phyloP scores from a whole-genome alignment of 176 grass and related monocot species.

The Oryza nivara region DNA sequence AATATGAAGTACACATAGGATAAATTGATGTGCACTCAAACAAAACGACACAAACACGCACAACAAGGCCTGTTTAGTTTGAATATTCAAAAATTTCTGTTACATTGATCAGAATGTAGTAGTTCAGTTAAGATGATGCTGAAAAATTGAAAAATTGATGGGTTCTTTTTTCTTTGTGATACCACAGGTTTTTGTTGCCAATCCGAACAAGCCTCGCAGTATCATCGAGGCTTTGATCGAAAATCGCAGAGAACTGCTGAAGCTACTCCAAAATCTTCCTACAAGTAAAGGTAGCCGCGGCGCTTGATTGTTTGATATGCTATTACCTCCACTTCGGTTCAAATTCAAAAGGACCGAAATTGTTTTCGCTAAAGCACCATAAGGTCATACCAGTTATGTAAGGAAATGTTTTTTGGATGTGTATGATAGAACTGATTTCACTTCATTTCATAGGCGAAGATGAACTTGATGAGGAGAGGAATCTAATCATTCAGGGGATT shows the following conservation, averaged over 20 bases:
- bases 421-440: not conserved
- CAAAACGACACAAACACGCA: not conserved
- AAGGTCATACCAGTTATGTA: not conserved
- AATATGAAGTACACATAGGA: not conserved
- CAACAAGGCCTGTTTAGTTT: not conserved
- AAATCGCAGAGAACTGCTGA: slow-evolving; percentile 66
- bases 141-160: slow-evolving; percentile 17
- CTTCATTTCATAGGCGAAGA: slow-evolving; percentile 62
- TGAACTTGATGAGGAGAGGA: slow-evolving; percentile 74
- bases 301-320: not conserved
- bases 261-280: slow-evolving; percentile 64
- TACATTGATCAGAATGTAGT: not conserved
- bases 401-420: not conserved
- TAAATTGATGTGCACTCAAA: not conserved
- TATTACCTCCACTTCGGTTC: not conserved
- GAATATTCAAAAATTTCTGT: not conserved
- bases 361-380: not conserved
- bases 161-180: not conserved
- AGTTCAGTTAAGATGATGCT: not conserved
- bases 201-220: slow-evolving; percentile 70
- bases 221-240: slow-evolving; percentile 57
- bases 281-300: slow-evolving; percentile 57
- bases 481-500: slow-evolving; percentile 68
- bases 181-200: slow-evolving; percentile 84
- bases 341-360: not conserved